Percentiles rank a stretch among this genome's conserved stretches.
phyloP scores from a whole-genome alignment of 2,329 filamentous ascomycete genomes.

The Botrytis fabae region DNA sequence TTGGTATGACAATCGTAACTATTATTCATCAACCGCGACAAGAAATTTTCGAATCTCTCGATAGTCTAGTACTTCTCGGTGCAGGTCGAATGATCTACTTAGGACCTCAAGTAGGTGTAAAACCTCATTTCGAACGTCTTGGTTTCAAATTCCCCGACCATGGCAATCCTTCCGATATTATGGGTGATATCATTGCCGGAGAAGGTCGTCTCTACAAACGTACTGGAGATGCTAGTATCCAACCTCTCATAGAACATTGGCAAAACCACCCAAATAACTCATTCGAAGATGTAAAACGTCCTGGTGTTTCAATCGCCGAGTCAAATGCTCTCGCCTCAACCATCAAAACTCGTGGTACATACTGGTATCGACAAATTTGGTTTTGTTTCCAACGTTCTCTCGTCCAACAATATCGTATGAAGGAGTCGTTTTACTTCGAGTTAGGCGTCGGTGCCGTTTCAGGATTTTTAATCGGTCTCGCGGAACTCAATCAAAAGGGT shows the following conservation, averaged over 20 bases:
- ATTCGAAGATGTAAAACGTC: constrained; percentile 5
- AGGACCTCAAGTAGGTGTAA: constrained; percentile 48
- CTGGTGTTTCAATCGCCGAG: constrained; percentile 41
- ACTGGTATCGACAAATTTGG: constrained; percentile 51
- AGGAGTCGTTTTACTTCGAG: constrained; percentile 54
- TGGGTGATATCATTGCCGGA: constrained; percentile 63
- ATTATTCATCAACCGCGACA: constrained; percentile 58
- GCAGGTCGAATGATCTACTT: constrained; percentile 57
- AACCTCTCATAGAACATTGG: constrained; percentile 54
- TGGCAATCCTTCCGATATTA: constrained; percentile 56
- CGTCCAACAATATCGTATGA: constrained; percentile 57
- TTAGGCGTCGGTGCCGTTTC: constrained; percentile 53
- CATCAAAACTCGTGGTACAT: constrained; percentile 52
- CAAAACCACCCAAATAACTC: constrained; percentile 17
- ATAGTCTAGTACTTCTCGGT: constrained; percentile 63
- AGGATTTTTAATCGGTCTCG: constrained; percentile 56
- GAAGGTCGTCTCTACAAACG: constrained; percentile 54
- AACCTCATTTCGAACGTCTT: constrained; percentile 52
- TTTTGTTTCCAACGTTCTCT: constrained; percentile 55
- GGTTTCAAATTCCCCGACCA: constrained; percentile 53
- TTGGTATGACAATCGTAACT: constrained; percentile 55
- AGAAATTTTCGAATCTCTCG: constrained; percentile 57
- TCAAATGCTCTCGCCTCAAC: constrained; percentile 47
- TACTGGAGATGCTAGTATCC: constrained; percentile 49
- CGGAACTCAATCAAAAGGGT: constrained; percentile 51